A percentile compares a stretch with the other conserved stretches of the same genome.
These are phyloP conservation scores for Fomitopsis schrenkii DNA, from an alignment of 1,284 basidiomycete genomes.

Conservation along the genomic window DNA sequence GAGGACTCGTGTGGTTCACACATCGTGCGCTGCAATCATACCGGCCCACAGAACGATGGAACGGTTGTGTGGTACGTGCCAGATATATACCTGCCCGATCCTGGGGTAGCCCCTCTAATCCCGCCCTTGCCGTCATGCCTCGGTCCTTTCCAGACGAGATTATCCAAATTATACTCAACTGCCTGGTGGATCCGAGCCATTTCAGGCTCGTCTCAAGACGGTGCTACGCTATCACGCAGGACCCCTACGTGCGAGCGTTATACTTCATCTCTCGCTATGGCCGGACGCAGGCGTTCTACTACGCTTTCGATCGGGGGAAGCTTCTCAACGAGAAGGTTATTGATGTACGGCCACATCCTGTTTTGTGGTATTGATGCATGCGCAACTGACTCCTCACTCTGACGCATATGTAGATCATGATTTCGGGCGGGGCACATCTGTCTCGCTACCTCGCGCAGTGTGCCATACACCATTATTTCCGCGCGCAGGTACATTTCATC, in stretches of 20 bases:
- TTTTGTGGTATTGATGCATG: slow-evolving; percentile 3
- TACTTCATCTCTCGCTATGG: slow-evolving; percentile 75
- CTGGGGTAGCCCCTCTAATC: slow-evolving; percentile 2
- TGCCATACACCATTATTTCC: slow-evolving; percentile 72
- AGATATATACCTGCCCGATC: slow-evolving; percentile 6
- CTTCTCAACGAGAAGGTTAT: slow-evolving; percentile 61
- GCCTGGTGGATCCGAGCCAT: slow-evolving; percentile 57
- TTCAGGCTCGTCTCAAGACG: slow-evolving; percentile 56
- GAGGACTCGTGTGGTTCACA: slow-evolving; percentile 1
- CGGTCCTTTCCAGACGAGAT: slow-evolving; percentile 51
- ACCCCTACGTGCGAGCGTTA: slow-evolving; percentile 68
- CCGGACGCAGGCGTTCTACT: slow-evolving; percentile 61
- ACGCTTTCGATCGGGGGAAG: slow-evolving; percentile 64
- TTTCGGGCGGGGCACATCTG: slow-evolving; percentile 68
- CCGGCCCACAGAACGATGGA: slow-evolving; percentile 37
- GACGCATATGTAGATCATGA: slow-evolving; percentile 49
- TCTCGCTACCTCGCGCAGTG: slow-evolving; percentile 74
- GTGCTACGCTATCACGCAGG: slow-evolving; percentile 58
- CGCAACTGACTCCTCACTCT: slow-evolving; percentile 3
- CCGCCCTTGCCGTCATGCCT: slow-evolving; percentile 5
- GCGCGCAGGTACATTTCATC: slow-evolving; percentile 64
- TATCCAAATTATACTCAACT: slow-evolving; percentile 67
- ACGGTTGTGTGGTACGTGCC: slow-evolving; percentile 55
- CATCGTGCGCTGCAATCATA: neutral
- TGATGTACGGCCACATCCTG: slow-evolving; percentile 49